Evolutionary conservation across 2,329 filamentous ascomycete species (phyloP).

Genomic region (Botrytis paeoniae): DNA sequence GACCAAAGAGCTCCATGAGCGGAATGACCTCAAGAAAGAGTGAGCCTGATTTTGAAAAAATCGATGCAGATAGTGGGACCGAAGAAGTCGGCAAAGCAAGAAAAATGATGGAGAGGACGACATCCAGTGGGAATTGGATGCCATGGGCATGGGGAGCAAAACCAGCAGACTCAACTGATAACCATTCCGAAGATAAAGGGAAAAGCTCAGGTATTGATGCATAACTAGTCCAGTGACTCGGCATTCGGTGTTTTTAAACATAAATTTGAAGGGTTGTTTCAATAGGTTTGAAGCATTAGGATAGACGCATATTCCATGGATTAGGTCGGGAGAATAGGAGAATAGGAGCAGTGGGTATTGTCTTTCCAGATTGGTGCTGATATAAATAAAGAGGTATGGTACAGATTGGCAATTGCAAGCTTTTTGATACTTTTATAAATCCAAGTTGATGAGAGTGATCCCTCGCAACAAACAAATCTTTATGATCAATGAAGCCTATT

Average conservation of each 20-base stretch:
- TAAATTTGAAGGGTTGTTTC: conserved; percentile 4
- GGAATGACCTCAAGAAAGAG: conserved; percentile 77
- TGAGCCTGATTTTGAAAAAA: conserved; percentile 86
- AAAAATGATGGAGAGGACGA: conserved; percentile 35
- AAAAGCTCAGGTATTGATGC: conserved; percentile 28
- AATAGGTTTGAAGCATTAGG: background rate
- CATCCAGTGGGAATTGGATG: conserved; percentile 45
- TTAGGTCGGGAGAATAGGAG: background rate
- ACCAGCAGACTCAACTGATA: conserved; percentile 11
- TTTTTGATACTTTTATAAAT: background rate
- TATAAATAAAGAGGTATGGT: background rate
- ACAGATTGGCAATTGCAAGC: background rate
- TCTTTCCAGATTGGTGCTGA: background rate
- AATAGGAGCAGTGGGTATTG: background rate
- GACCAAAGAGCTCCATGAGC: conserved; percentile 40
- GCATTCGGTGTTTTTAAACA: background rate
- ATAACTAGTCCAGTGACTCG: conserved; percentile 8
- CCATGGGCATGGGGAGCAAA: conserved; percentile 47
- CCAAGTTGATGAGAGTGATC: background rate
- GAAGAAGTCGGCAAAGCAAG: conserved; percentile 47
- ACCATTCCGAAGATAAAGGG: conserved; percentile 24
- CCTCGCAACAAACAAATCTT: background rate
- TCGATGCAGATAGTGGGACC: conserved; percentile 68
- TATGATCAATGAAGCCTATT: background rate
- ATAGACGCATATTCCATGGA: conserved; percentile 3